These are phyloP conservation scores for Hypoxylon sp. DNA, from an alignment of 2,329 filamentous ascomycete genomes.

Conservation along the genomic window DNA sequence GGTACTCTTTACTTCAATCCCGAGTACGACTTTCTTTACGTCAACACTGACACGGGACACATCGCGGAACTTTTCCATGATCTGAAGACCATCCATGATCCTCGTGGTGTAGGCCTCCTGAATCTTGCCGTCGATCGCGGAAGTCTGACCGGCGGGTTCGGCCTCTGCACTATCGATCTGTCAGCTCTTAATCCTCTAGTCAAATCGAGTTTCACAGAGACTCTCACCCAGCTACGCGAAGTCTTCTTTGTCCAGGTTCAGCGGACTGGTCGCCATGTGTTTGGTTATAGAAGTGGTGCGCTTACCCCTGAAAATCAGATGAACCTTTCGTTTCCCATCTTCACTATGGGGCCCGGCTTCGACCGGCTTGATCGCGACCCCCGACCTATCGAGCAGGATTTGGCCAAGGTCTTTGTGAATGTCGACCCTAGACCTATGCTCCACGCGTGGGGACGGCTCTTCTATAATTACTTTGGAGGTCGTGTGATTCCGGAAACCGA, in stretches of 20 bases:
- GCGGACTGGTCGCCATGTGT: neutral
- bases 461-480: conserved; percentile 8
- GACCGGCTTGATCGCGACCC: conserved; percentile 30
- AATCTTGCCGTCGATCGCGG: conserved; percentile 26
- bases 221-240: conserved; percentile 25
- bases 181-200: neutral
- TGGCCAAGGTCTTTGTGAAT: conserved; percentile 7
- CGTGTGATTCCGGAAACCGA: neutral
- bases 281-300: neutral
- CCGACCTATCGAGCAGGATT: conserved; percentile 6
- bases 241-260: conserved; percentile 26
- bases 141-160: neutral
- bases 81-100: conserved; percentile 34
- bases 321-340: conserved; percentile 28
- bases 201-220: conserved; percentile 17
- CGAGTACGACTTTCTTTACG: conserved; percentile 31
- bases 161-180: neutral
- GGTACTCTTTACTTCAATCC: conserved; percentile 36
- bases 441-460: conserved; percentile 10
- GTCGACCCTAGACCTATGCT: neutral
- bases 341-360: conserved; percentile 17
- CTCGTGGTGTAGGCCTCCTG: conserved; percentile 27
- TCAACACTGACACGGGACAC: neutral
- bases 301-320: neutral
- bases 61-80: conserved; percentile 29